Base-by-base conservation (phyloP, 1,139 yeast genomes). In the Protomyces macrosporus region DNA sequence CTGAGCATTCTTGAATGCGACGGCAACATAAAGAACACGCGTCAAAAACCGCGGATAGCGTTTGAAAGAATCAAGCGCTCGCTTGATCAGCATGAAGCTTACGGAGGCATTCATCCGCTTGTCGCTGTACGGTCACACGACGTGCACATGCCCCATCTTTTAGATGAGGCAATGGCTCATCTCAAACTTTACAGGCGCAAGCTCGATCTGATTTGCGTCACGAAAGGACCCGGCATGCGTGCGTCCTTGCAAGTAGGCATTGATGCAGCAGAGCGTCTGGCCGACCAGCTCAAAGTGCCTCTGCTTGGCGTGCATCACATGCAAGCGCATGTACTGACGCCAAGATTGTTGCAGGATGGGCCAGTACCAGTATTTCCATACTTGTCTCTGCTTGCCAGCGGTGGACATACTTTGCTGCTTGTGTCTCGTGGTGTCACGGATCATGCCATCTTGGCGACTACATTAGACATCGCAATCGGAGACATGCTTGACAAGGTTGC, bases 211-310 rank as follows among this genome's bases (percentile, higher is more conserved):
- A 81, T 93, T 1, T 88, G 96, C 73, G 96, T 87, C 7, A 93
- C 99, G 0, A 77, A 96, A 69, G 99, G 99, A 0, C 99, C 99
- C 0, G 99, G 99, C 0, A 90, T 95, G 97, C 82, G 86, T 14
- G 97, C 97, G 0, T 87, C 96, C 0, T 77, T 93, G 30, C 82
- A 90, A 14, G 87, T 90, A 0, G 95, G 97, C 1, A 78, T 88
- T 51, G 95, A 88, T 70, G 76, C 90, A 52, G 96, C 96, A 0
- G 88, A 90, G 70, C 98, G 98, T 0, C 76, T 93, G 16, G 78
- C 91, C 0, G 77, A 87, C 0, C 97, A 90, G 0, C 87, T 90
- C 87, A 75, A 81, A 34, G 81, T 79, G 2, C 97, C 97, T 0
- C 71, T 90, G 34, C 77, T 93, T 0, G 98, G 98, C 0, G 97